These are phyloP conservation scores for Gaeumannomyces tritici DNA, from an alignment of 2,329 filamentous ascomycete species.

Conservation along the genomic window DNA sequence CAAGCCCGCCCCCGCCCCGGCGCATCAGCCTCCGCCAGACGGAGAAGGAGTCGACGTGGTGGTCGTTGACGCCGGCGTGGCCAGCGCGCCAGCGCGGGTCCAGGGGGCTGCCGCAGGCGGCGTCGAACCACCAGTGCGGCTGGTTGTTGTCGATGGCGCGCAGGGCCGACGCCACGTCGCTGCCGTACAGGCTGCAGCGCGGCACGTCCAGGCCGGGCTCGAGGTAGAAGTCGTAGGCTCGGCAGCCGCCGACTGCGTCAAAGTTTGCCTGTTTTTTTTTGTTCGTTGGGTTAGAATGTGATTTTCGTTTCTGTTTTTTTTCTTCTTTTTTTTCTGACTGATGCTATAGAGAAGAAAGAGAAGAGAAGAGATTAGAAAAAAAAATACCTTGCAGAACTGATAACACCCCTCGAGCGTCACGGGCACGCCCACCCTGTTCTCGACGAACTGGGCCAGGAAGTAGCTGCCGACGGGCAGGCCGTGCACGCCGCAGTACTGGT, in stretches of 20 bases:
- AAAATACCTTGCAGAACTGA: constrained; percentile 28
- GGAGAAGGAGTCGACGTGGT: not conserved
- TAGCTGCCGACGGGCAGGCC: constrained; percentile 23
- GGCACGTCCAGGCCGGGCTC: constrained; percentile 18
- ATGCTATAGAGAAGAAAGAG: not conserved
- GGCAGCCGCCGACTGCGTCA: constrained; percentile 20
- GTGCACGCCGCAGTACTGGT: constrained; percentile 27
- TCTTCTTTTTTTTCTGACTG: not conserved
- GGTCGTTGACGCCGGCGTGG: not conserved
- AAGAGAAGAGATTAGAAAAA: not conserved
- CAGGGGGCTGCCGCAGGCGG: constrained; percentile 24
- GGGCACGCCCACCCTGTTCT: constrained; percentile 20
- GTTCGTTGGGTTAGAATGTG: no score
- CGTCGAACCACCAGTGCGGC: constrained; percentile 24
- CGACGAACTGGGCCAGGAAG: constrained; percentile 27
- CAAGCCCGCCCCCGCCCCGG: not conserved
- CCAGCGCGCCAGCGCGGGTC: constrained; percentile 12
- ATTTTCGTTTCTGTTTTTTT: no score
- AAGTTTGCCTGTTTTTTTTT: constrained; percentile 17
- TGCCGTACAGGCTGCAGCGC: constrained; percentile 26
- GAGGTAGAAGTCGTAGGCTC: constrained; percentile 25
- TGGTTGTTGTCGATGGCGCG: constrained; percentile 17
- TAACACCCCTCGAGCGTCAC: constrained; percentile 30
- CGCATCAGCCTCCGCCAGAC: not conserved
- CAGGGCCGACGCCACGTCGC: constrained; percentile 19